These are phyloP conservation scores for Tuber umbilicatum DNA, from an alignment of 495 filamentous ascomycete genomes.

Conservation along the genomic window DNA sequence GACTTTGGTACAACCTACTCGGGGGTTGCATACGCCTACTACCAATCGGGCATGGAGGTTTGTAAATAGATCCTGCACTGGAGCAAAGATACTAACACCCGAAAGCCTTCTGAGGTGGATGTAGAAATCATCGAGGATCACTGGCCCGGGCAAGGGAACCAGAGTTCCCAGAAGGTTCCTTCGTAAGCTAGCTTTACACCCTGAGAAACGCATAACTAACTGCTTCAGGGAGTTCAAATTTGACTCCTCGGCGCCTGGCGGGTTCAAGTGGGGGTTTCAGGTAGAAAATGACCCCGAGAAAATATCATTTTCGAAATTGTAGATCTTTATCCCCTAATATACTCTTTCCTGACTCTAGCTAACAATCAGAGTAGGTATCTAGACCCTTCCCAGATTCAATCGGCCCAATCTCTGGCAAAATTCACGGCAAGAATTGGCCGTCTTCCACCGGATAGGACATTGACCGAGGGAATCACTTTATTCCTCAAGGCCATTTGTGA, in stretches of 20 bases:
- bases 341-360: neutral
- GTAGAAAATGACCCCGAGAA: slow-evolving; percentile 24
- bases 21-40: slow-evolving; percentile 12
- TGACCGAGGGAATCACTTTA: slow-evolving; percentile 4
- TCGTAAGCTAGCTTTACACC: neutral
- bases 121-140: slow-evolving; percentile 2
- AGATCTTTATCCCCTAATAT: neutral
- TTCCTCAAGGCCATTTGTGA: neutral
- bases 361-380: neutral
- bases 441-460: neutral
- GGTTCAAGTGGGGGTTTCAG: slow-evolving; percentile 29
- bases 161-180: neutral
- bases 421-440: neutral
- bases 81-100: neutral
- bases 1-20: slow-evolving; percentile 30
- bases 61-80: neutral
- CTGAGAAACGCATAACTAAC: neutral
- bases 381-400: neutral
- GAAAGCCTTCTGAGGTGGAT: neutral
- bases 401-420: neutral
- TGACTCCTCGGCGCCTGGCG: slow-evolving; percentile 17
- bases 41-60: slow-evolving; percentile 3
- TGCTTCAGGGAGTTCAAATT: slow-evolving; percentile 20
- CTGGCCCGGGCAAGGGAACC: neutral
- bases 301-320: slow-evolving; percentile 34